phyloP scores from a whole-genome alignment of 2,329 filamentous ascomycete genomes.

The Chaetomium olivaceum region DNA sequence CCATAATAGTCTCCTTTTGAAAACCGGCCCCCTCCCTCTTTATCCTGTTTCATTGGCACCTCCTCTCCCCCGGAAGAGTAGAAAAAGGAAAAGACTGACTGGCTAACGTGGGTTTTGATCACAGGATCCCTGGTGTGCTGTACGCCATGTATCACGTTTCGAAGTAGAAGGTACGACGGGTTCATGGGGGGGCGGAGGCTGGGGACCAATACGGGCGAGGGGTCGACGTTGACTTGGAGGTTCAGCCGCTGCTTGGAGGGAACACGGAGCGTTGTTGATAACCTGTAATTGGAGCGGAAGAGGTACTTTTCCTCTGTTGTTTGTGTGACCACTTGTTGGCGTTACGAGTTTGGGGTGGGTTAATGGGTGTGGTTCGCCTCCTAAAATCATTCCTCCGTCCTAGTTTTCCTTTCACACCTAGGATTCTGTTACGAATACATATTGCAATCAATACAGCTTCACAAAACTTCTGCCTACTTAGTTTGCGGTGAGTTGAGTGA shows the following conservation, averaged over 20 bases:
- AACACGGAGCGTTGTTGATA: neutral
- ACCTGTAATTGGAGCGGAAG: neutral
- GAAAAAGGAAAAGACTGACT: no score
- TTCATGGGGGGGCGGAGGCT: neutral
- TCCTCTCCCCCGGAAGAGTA: neutral
- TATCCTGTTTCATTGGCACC: neutral
- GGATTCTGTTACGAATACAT: neutral
- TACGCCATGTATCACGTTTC: conserved; percentile 19
- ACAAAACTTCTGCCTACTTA: neutral
- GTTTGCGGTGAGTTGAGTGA: neutral
- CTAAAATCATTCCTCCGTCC: neutral
- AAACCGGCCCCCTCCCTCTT: neutral
- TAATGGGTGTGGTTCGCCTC: neutral
- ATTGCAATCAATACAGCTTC: neutral
- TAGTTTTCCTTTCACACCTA: neutral
- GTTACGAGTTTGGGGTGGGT: neutral
- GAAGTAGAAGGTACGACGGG: conserved; percentile 5
- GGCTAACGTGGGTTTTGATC: neutral
- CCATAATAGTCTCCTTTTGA: neutral
- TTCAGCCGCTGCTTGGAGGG: neutral
- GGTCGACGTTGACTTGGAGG: neutral
- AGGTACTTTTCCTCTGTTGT: neutral
- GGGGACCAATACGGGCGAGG: neutral
- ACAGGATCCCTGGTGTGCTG: conserved; percentile 17
- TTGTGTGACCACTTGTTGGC: neutral